These are phyloP conservation scores for Syzygium oleosum DNA, from an alignment of 345 rosid genomes.

Conservation along the genomic window DNA sequence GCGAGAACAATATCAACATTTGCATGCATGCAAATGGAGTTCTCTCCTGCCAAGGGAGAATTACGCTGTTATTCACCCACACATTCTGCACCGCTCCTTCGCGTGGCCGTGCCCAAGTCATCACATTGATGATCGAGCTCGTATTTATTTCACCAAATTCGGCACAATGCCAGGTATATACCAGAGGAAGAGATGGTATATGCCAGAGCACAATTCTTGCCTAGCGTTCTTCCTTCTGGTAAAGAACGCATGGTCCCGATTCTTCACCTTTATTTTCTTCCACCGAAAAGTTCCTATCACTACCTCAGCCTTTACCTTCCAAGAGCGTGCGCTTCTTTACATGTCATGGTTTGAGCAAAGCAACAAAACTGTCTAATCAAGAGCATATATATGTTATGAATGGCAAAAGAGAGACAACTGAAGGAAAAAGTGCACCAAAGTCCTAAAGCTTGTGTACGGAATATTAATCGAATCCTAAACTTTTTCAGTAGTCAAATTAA, in stretches of 20 bases:
- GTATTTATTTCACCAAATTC: neutral
- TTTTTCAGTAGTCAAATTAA: neutral
- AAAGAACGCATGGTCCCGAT: neutral
- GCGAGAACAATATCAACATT: neutral
- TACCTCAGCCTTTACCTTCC: neutral
- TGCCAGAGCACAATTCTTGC: neutral
- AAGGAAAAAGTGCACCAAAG: neutral
- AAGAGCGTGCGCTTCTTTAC: neutral
- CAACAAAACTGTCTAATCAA: neutral
- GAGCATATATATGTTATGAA: neutral
- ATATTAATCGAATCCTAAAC: neutral
- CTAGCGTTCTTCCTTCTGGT: neutral
- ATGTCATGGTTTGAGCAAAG: too few species aligned
- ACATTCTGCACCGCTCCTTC: neutral
- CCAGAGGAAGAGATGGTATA: neutral
- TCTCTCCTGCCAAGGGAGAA: neutral
- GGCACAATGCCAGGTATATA: neutral
- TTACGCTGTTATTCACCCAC: neutral
- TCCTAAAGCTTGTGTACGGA: neutral
- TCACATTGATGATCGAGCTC: neutral
- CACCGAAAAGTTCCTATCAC: neutral
- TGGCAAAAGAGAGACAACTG: neutral
- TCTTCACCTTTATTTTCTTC: neutral
- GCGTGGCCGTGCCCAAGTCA: neutral
- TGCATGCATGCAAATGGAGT: neutral